These are phyloP conservation scores for Mentha longifolia DNA, from an alignment of 257 asterid genomes.

Conservation along the genomic window DNA sequence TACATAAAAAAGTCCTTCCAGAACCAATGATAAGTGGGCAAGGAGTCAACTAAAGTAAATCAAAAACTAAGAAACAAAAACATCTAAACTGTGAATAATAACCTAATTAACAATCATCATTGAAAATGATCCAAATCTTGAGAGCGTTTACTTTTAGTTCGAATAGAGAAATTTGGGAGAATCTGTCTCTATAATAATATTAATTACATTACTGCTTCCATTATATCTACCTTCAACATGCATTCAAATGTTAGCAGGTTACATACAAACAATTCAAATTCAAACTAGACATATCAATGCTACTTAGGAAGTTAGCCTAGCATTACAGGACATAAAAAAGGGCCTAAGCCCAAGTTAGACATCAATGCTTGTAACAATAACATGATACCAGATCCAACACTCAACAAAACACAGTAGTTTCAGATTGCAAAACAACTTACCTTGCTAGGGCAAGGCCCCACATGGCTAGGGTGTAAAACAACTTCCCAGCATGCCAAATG, in stretches of 20 bases:
- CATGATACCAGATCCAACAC: neutral
- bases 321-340: neutral
- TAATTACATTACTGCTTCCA: neutral
- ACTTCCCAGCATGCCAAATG: slow-evolving; percentile 86
- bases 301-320: neutral
- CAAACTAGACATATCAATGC: neutral
- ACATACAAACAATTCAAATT: neutral
- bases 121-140: neutral
- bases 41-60: neutral
- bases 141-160: neutral
- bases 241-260: slow-evolving; percentile 7
- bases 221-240: neutral
- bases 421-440: slow-evolving; percentile 40
- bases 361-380: neutral
- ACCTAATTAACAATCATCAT: neutral
- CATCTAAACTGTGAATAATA: neutral
- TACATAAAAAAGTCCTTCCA: neutral
- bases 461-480: slow-evolving; percentile 76
- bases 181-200: neutral
- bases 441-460: slow-evolving; percentile 96
- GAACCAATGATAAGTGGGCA: neutral
- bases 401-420: neutral
- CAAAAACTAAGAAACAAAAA: neutral
- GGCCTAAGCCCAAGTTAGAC: neutral
- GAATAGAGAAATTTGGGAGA: neutral